phyloP scores from a whole-genome alignment of 164 flowering plant species.

The Vitis cinerea region DNA sequence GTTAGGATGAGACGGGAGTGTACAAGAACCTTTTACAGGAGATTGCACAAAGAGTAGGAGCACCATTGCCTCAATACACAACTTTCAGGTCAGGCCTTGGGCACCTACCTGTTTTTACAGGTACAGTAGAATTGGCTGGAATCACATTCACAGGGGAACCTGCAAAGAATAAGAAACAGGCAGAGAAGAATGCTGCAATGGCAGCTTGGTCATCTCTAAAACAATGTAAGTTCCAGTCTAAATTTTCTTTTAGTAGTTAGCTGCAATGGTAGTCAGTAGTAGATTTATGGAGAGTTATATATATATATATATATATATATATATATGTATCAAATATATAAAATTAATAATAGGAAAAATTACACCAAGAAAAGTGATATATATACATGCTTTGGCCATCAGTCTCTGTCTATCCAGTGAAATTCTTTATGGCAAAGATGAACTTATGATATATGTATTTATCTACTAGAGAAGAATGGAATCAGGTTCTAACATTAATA shows the following conservation, averaged over 20 bases:
- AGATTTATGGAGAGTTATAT: no score
- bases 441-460: not conserved
- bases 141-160: slow-evolving; percentile 88
- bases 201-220: slow-evolving; percentile 96
- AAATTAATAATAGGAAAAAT: no score
- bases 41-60: slow-evolving; percentile 96
- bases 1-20: slow-evolving; percentile 96
- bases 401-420: not conserved
- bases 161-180: slow-evolving; percentile 97
- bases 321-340: no score
- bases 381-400: no score
- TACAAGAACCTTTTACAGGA: slow-evolving; percentile 97
- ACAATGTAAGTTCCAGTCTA: slow-evolving; percentile 55
- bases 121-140: slow-evolving; percentile 87
- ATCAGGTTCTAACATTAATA: not conserved
- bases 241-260: slow-evolving; percentile 5
- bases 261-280: slow-evolving; percentile 1
- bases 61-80: slow-evolving; percentile 81
- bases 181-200: slow-evolving; percentile 98
- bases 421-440: not conserved
- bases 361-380: no score
- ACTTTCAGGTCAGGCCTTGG: slow-evolving; percentile 88
- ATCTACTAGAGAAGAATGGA: not conserved
- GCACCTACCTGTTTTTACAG: slow-evolving; percentile 87
- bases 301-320: no score